Conservation (phyloP, 2,329 filamentous ascomycete genomes). For the Ophiostoma angusticollis region DNA sequence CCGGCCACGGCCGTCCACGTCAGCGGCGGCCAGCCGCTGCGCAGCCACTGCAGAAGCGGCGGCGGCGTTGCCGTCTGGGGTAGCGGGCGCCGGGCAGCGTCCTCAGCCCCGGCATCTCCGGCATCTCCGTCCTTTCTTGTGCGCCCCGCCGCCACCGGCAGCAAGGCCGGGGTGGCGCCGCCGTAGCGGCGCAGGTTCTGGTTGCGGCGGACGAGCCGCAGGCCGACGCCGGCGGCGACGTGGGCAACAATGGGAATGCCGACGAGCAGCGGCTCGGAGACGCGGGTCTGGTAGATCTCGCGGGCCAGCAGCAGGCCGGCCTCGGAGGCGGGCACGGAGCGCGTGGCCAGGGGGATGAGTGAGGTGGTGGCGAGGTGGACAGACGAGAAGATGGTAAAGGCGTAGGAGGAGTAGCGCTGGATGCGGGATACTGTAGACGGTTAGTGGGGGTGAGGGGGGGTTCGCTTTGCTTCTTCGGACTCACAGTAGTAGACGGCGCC, state of each 20-base stretch:
- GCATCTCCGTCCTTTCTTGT: background rate
- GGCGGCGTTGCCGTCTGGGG: background rate
- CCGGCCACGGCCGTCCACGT: constrained; percentile 61
- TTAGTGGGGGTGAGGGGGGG: too few species aligned
- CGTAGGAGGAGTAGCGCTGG: constrained; percentile 83
- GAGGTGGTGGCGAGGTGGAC: constrained; percentile 75
- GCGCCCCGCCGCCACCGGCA: constrained; percentile 7
- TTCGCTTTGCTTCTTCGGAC: too few species aligned
- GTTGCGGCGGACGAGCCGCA: constrained; percentile 62
- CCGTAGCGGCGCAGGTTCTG: constrained; percentile 66
- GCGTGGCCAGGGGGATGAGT: constrained; percentile 62
- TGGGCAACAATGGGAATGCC: constrained; percentile 63
- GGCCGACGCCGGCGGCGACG: constrained; percentile 59
- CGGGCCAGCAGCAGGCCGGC: constrained; percentile 81
- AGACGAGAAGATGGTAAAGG: constrained; percentile 61
- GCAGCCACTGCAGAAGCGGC: background rate
- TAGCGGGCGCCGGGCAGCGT: too few species aligned
- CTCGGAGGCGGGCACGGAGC: constrained; percentile 62
- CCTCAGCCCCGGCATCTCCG: too few species aligned
- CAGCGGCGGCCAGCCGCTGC: constrained; percentile 52
- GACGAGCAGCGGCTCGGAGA: constrained; percentile 69
- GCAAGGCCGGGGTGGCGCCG: constrained; percentile 45
- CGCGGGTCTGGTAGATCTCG: constrained; percentile 78
- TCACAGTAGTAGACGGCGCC: constrained; percentile 48
- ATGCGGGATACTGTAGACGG: constrained; percentile 49